These are phyloP conservation scores for Terfezia boudieri DNA, from an alignment of 495 filamentous ascomycete species.

Conservation along the genomic window DNA sequence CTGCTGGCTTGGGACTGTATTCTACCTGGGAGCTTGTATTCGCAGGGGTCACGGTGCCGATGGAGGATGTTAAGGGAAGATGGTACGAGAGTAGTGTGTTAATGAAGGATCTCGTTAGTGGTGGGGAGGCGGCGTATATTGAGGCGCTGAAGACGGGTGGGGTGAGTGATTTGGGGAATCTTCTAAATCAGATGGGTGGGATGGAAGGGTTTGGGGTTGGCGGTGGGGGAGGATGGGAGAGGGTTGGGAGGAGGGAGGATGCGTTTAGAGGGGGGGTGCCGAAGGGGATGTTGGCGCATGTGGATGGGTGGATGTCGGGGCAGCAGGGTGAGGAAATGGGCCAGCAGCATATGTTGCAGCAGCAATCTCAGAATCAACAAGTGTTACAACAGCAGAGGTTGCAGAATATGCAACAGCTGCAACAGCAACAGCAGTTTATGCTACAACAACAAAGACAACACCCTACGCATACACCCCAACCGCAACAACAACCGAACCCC, in stretches of 20 bases:
- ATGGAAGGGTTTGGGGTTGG: not conserved
- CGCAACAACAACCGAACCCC: conserved; percentile 1
- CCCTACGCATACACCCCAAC: not conserved
- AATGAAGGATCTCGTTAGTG: conserved; percentile 7
- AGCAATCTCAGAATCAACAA: not conserved
- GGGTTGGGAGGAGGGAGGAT: not conserved
- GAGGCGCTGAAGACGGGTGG: not conserved
- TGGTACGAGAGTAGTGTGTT: conserved; percentile 39
- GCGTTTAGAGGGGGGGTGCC: not conserved
- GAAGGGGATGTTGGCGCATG: not conserved
- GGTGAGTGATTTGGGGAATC: not conserved
- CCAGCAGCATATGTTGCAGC: not conserved
- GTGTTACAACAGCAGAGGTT: not conserved
- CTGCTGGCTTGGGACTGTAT: not conserved
- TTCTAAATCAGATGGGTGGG: not conserved
- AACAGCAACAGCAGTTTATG: not conserved
- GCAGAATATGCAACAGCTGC: not conserved
- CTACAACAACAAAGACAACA: not conserved
- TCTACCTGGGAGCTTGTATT: not conserved
- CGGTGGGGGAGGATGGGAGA: not conserved
- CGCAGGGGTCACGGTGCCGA: conserved; percentile 14
- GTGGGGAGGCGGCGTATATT: not conserved
- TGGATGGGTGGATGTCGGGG: not conserved
- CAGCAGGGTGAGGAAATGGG: not conserved
- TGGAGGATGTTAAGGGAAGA: conserved; percentile 36